Evolutionary conservation across 805 yeast genomes (phyloP), one percentile per base, ranked within the genome.

Genomic region (Candida stauntonica): DNA sequence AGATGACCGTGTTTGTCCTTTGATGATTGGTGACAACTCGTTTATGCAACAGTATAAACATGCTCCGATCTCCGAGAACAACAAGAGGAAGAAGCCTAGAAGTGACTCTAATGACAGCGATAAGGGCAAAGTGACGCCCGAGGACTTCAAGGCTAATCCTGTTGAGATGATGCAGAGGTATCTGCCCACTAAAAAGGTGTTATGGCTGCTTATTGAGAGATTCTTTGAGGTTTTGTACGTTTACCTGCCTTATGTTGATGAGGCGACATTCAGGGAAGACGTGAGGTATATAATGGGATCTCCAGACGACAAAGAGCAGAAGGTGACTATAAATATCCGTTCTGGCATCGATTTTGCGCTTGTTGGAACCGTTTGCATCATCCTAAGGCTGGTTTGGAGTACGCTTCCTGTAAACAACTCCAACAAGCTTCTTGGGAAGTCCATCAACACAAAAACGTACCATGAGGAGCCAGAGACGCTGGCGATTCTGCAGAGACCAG

Each of bases 191-290:
- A 72, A 73, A 48, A 67, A 66, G 41, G 68, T 76, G 1, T 66
- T 80, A 7, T 75, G 83, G 75, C 51, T 68, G 31, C 62, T 79
- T 34, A 61, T 81, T 20, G 76, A 79, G 42, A 63, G 79, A 45
- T 82, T 75, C 46, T 82, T 82, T 53, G 67, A 66, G 9, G 66
- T 69, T 24, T 59, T 81, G 5, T 83, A 83, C 54, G 72, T 84
- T 12, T 79, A 73, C 40, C 65, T 81, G 49, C 89, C 93, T 3
- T 77, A 73, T 45, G 59, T 81, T 24, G 87, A 81, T 56, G 86
- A 81, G 53, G 61, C 49, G 36, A 63, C 64, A 8, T 75, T 77
- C 53, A 67, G 67, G 37, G 47, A 47, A 15, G 69, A 70, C 34
- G 55, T 77, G 14, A 47, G 60, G 1, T 52, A 66, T 17, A 68